Evolutionary conservation across 2,329 filamentous ascomycete species (phyloP).

Genomic region (Ampelomyces quisqualis): DNA sequence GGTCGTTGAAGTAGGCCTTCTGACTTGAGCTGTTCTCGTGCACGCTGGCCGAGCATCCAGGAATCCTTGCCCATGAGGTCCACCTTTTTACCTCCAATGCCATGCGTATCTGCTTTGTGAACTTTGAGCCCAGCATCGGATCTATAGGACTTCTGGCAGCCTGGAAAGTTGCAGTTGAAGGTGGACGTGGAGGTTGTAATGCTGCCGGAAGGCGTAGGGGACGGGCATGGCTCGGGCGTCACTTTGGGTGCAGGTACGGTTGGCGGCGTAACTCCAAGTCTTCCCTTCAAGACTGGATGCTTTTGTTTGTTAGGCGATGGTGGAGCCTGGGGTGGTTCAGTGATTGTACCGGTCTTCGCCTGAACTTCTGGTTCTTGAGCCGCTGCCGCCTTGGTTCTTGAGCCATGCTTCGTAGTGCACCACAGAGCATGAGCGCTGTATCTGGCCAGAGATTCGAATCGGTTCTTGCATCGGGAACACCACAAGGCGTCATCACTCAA

Average conservation of each 20-base stretch:
- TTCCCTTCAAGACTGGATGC: too few relatives aligned
- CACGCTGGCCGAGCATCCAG: constrained; percentile 23
- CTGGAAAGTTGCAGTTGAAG: constrained; percentile 14
- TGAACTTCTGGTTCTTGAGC: neutral
- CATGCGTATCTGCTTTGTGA: constrained; percentile 26
- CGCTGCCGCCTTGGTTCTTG: neutral
- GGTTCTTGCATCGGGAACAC: constrained; percentile 26
- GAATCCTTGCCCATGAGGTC: constrained; percentile 24
- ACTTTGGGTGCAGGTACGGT: too few relatives aligned
- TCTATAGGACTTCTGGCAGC: constrained; percentile 19
- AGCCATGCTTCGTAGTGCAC: constrained; percentile 12
- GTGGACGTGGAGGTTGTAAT: too few relatives aligned
- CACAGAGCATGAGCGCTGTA: constrained; percentile 25
- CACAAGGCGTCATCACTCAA: constrained; percentile 5
- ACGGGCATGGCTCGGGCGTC: neutral
- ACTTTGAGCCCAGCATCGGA: constrained; percentile 23
- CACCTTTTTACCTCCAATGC: constrained; percentile 20
- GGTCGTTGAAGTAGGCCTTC: constrained; percentile 13
- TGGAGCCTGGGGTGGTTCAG: too few relatives aligned
- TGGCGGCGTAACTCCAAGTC: too few relatives aligned
- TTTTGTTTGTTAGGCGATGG: too few relatives aligned
- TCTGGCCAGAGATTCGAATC: constrained; percentile 14
- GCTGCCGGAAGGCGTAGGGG: neutral
- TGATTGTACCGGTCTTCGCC: too few relatives aligned
- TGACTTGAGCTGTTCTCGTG: constrained; percentile 16